These are phyloP conservation scores for Arthrobotrys sinensis DNA, from an alignment of 2,329 filamentous ascomycete genomes.

Conservation along the genomic window DNA sequence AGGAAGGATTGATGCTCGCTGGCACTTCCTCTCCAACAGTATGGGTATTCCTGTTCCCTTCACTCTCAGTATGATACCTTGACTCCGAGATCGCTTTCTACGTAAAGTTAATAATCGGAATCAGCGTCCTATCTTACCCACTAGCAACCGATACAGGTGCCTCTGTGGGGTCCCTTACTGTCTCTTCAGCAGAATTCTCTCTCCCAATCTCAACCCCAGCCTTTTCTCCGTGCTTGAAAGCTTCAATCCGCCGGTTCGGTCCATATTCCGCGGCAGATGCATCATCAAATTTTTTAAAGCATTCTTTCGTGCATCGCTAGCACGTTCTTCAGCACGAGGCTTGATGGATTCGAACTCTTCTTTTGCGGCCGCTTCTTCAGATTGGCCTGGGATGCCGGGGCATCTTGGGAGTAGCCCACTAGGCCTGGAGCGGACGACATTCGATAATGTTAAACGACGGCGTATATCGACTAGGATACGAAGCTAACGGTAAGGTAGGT, in stretches of 20 bases:
- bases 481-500: too few relatives aligned
- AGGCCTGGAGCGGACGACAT: slow-evolving; percentile 25
- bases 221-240: slow-evolving; percentile 14
- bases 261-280: slow-evolving; percentile 36
- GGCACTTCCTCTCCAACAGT: slow-evolving; percentile 11
- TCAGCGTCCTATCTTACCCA: not conserved
- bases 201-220: not conserved
- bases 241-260: slow-evolving; percentile 27
- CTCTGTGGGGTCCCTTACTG: slow-evolving; percentile 2
- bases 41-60: slow-evolving; percentile 4
- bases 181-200: slow-evolving; percentile 18
- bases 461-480: too few relatives aligned
- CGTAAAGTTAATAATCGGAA: not conserved
- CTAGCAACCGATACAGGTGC: not conserved
- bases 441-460: not conserved
- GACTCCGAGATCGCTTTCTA: slow-evolving; percentile 22
- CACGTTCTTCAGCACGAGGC: slow-evolving; percentile 25
- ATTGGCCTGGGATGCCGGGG: slow-evolving; percentile 17
- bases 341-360: slow-evolving; percentile 32
- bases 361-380: slow-evolving; percentile 10
- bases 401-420: slow-evolving; percentile 37
- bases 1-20: slow-evolving; percentile 23
- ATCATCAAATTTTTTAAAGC: slow-evolving; percentile 3
- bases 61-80: not conserved
- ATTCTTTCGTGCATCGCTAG: slow-evolving; percentile 17